Evolutionary conservation across 148 eudicot genomes (phyloP).

Genomic region (Persicaria tinctoria): DNA sequence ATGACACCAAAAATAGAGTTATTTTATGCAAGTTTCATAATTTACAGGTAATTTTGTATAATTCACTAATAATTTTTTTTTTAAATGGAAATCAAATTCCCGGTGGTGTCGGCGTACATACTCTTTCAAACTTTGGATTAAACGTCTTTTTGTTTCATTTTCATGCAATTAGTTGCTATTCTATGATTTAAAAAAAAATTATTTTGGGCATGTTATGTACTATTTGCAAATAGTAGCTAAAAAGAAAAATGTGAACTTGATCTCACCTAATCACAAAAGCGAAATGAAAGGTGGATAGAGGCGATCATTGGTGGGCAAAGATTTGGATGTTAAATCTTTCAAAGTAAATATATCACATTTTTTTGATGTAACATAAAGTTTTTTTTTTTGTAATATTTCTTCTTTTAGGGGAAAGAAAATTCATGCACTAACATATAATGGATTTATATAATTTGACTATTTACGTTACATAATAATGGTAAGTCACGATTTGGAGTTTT

Average conservation of each 20-base stretch:
- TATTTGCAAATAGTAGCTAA: not conserved
- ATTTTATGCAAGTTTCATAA: too few relatives aligned
- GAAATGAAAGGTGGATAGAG: slow-evolving; percentile 2
- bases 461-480: too few relatives aligned
- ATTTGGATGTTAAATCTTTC: not conserved
- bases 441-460: too few relatives aligned
- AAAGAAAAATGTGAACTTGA: not conserved
- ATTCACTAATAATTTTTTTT: too few relatives aligned
- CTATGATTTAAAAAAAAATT: not conserved
- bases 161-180: not conserved
- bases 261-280: not conserved
- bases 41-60: too few relatives aligned
- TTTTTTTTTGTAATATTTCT: too few relatives aligned
- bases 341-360: not conserved
- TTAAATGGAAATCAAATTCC: not conserved
- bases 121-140: not conserved
- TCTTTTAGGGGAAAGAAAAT: too few relatives aligned
- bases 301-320: not conserved
- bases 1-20: too few relatives aligned
- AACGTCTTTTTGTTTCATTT: not conserved
- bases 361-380: too few relatives aligned
- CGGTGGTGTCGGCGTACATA: not conserved
- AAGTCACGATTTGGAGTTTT: too few relatives aligned
- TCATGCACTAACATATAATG: too few relatives aligned
- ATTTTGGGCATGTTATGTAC: too few relatives aligned